A percentile compares a stretch with the other conserved stretches of the same genome.
phyloP scores from a whole-genome alignment of 257 asterid species.

The Craterostigma plantagineum region DNA sequence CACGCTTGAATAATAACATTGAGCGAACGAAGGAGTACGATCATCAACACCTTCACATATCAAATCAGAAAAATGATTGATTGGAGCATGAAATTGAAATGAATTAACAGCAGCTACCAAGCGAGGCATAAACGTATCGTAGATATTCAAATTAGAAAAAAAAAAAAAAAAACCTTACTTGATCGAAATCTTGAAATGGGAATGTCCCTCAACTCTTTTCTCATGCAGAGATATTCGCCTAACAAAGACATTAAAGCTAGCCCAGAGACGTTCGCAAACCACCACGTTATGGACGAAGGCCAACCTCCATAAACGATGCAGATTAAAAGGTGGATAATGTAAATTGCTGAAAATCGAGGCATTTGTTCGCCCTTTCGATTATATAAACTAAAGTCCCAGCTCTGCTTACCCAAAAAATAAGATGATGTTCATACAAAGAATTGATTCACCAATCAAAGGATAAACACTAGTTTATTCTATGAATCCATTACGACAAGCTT shows the following conservation, averaged over 20 bases:
- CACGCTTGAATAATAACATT: too few relatives aligned
- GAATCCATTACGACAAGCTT: too few relatives aligned
- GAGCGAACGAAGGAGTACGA: too few relatives aligned
- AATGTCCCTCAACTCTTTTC: conserved; percentile 54
- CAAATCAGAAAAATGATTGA: too few relatives aligned
- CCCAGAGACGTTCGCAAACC: conserved; percentile 70
- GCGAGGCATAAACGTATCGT: too few relatives aligned
- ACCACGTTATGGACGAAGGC: conserved; percentile 89
- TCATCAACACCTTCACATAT: too few relatives aligned
- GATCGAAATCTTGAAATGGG: too few relatives aligned
- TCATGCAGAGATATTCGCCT: conserved; percentile 77
- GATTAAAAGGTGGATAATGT: conserved; percentile 55
- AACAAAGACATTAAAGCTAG: conserved; percentile 66
- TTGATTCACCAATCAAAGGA: conserved; percentile 4
- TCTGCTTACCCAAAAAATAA: conserved; percentile 29
- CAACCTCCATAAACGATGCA: conserved; percentile 84
- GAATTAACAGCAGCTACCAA: too few relatives aligned
- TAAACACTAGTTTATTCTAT: too few relatives aligned
- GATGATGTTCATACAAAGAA: conserved; percentile 7
- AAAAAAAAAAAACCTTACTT: too few relatives aligned
- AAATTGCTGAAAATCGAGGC: conserved; percentile 81
- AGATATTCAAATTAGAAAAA: too few relatives aligned
- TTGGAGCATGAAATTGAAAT: too few relatives aligned
- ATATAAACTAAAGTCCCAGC: conserved; percentile 54
- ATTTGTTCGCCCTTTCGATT: conserved; percentile 88